Base-by-base conservation (phyloP, 352 stramenopile species). In the Blastocystis sp. region DNA sequence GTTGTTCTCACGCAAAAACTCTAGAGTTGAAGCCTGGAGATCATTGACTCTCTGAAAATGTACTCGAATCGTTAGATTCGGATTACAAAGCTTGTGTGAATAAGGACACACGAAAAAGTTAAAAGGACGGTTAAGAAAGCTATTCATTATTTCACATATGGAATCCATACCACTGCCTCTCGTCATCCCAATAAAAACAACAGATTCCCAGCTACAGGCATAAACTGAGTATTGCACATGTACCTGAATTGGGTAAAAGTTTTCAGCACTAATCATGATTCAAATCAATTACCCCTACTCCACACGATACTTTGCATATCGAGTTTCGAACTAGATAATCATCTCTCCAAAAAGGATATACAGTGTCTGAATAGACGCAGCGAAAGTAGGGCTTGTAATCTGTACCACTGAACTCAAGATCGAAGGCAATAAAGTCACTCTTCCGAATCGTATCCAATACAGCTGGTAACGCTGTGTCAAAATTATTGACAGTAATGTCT, bases 361-460 rank as follows among this genome's bases (percentile, higher is more conserved):
- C 78, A 3, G 78, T 89, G 47, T 89, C 78, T 18, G 62, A n/a
- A 26, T 79, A 76, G 5, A 89, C 78, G 47, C 39, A 54, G 37
- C 66, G 47, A 50, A 79, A 79, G 43, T 89, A 89, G 13, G 78
- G 30, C 30, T 89, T 89, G 55, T 79, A 76, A 11, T 64, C 78
- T 18, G 78, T 65, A 26, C 78, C 78, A n/a, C 78, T 89, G 43
- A 89, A 89, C 24, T 89, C 78, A 50, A 89, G 66, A 89, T 89
- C 78, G 45, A 89, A 89, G 63, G 78, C 78, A 56, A 89, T 78
- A 34, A 89, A 89, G 34, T 89, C 78, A 65, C 55, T 76, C 9
- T 30, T 64, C n/a, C 18, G 37, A 30, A 89, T 89, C 11, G 9
- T 53, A 24, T 89, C 45, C 30, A 65, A 34, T 16, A 89, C 55